A percentile compares a stretch with the other conserved stretches of the same genome.
These are phyloP conservation scores for Phytophthora parvispora DNA, from an alignment of 352 stramenopile genomes.

Conservation along the genomic window DNA sequence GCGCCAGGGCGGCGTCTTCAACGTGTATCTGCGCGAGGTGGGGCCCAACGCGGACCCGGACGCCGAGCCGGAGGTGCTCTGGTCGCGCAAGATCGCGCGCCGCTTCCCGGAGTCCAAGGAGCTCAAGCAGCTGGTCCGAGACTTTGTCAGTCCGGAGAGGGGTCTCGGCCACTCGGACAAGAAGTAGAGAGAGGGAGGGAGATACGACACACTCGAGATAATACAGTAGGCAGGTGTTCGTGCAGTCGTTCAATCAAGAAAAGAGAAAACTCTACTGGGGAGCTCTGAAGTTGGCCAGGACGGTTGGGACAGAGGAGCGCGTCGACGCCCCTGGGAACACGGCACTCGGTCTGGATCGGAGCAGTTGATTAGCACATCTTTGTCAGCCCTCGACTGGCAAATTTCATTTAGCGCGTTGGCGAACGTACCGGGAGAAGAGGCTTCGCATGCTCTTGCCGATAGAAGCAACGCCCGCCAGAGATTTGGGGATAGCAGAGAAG, in stretches of 20 bases:
- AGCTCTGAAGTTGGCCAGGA: slow-evolving; percentile 29
- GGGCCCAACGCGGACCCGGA: slow-evolving; percentile 36
- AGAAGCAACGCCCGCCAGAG: slow-evolving; percentile 53
- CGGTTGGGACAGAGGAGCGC: slow-evolving; percentile 27
- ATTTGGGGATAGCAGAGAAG: slow-evolving; percentile 45
- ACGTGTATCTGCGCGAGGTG: slow-evolving; percentile 65
- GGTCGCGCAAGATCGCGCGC: slow-evolving; percentile 84
- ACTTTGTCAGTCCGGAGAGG: slow-evolving; percentile 85
- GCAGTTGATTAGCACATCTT: background rate
- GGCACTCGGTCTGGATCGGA: slow-evolving; percentile 31
- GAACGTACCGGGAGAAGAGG: slow-evolving; percentile 58
- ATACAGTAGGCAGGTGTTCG: background rate
- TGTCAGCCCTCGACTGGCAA: slow-evolving; percentile 9
- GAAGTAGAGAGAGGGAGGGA: slow-evolving; percentile 45
- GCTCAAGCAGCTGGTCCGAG: slow-evolving; percentile 94
- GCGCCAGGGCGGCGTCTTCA: slow-evolving; percentile 69
- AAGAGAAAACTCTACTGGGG: slow-evolving; percentile 21
- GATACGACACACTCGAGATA: background rate
- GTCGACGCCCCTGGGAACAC: slow-evolving; percentile 37
- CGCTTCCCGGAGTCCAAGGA: slow-evolving; percentile 94
- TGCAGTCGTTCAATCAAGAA: too few species aligned
- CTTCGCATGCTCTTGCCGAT: slow-evolving; percentile 69
- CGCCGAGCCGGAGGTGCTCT: slow-evolving; percentile 75
- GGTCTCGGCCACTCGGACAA: slow-evolving; percentile 90
- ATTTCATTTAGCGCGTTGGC: background rate